Evolutionary conservation across 1,284 basidiomycete genomes (phyloP).

Genomic region (Cutaneotrichosporon spelunceum): DNA sequence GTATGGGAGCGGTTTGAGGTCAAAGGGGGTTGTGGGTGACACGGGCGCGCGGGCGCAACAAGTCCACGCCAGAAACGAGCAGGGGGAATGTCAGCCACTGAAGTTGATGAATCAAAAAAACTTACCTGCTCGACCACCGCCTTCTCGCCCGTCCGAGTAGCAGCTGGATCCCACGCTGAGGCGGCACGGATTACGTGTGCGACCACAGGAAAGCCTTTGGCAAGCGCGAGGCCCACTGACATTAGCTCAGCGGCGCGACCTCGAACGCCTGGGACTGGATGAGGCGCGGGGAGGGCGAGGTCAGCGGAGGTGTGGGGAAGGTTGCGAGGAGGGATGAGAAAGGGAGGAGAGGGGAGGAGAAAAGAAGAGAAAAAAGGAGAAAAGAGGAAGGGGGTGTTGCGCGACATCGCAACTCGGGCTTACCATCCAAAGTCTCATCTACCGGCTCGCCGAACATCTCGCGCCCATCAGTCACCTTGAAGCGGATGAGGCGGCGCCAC

Average conservation of each 20-base stretch:
- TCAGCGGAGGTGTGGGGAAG: too few relatives aligned
- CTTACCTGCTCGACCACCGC: slow-evolving; percentile 16
- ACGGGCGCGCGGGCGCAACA: background rate
- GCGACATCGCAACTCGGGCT: slow-evolving; percentile 9
- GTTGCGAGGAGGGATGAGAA: too few relatives aligned
- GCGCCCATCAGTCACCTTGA: slow-evolving; percentile 26
- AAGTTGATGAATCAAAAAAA: background rate
- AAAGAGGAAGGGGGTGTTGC: too few relatives aligned
- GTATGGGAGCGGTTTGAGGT: background rate
- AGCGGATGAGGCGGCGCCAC: slow-evolving; percentile 37
- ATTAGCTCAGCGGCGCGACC: too few relatives aligned
- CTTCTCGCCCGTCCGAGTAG: slow-evolving; percentile 13
- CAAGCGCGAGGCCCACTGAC: slow-evolving; percentile 42
- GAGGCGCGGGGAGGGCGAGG: too few relatives aligned
- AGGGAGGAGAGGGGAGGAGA: too few relatives aligned
- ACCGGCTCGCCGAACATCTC: slow-evolving; percentile 33
- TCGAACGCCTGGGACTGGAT: too few relatives aligned
- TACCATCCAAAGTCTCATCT: slow-evolving; percentile 36
- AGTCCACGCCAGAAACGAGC: too few relatives aligned
- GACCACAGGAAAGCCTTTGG: slow-evolving; percentile 20
- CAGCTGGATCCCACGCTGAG: slow-evolving; percentile 27
- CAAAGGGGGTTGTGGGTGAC: background rate
- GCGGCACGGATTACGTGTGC: slow-evolving; percentile 28
- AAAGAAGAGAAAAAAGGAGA: too few relatives aligned
- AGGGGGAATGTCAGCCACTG: background rate